These are phyloP conservation scores for Solanum medicagineum DNA, from an alignment of 257 asterid genomes.

Conservation along the genomic window DNA sequence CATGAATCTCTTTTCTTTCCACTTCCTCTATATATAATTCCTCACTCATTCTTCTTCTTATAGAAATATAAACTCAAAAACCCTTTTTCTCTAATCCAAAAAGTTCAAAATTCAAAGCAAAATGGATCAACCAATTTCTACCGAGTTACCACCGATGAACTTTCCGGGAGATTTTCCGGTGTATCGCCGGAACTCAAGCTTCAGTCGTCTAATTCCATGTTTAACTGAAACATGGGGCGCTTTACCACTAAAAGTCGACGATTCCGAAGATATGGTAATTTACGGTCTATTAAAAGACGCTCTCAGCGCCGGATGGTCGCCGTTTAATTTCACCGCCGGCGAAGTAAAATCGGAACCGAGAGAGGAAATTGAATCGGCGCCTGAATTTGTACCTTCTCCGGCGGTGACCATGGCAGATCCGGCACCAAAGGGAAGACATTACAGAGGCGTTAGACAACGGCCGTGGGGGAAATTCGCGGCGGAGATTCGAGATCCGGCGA, in stretches of 20 bases:
- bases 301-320: not conserved
- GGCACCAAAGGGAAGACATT: not conserved
- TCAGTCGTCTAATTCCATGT: not conserved
- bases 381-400: not conserved
- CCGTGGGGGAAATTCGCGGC: slow-evolving; percentile 7
- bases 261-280: slow-evolving; percentile 6
- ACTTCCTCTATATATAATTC: not conserved
- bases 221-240: slow-evolving; percentile 6
- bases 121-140: not conserved
- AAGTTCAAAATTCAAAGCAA: not conserved
- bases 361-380: not conserved
- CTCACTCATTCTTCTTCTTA: not conserved
- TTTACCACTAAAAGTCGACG: not conserved
- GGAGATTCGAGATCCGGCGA: slow-evolving; percentile 3
- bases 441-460: not conserved
- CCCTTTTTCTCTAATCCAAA: too few species aligned
- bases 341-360: not conserved
- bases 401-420: not conserved
- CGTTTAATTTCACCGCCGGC: not conserved
- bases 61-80: not conserved
- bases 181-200: slow-evolving; percentile 1
- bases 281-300: not conserved
- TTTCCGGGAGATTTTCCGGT: not conserved
- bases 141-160: not conserved
- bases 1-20: not conserved